Evolutionary conservation across 2,329 filamentous ascomycete genomes (phyloP).

Genomic region (Pestalotiopsis sp.): DNA sequence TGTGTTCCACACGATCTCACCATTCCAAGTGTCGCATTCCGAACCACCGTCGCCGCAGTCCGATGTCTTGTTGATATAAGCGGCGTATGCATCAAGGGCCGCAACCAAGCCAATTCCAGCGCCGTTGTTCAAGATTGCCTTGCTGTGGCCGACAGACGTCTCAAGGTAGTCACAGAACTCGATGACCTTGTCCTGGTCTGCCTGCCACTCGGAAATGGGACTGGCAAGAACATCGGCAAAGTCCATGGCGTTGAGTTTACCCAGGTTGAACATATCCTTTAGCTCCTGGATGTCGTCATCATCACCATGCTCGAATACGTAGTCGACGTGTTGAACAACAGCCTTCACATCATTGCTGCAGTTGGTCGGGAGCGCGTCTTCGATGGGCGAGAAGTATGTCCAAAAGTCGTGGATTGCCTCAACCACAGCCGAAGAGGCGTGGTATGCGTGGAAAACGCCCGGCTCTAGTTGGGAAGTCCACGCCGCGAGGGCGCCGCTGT

Average conservation of each 20-base stretch:
- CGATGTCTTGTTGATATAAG: conserved; percentile 35
- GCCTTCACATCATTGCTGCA: conserved; percentile 48
- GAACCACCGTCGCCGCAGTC: conserved; percentile 38
- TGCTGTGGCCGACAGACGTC: conserved; percentile 17
- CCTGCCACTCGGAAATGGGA: conserved; percentile 40
- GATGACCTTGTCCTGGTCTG: conserved; percentile 32
- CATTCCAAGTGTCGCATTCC: conserved; percentile 43
- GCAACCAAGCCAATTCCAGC: conserved; percentile 43
- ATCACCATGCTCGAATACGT: conserved; percentile 37
- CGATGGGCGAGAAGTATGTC: conserved; percentile 50
- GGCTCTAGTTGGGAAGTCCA: conserved; percentile 48
- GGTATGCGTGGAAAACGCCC: conserved; percentile 53
- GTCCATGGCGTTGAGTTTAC: conserved; percentile 32
- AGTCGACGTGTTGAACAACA: conserved; percentile 49
- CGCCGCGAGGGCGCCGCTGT: conserved; percentile 51
- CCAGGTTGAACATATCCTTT: conserved; percentile 45
- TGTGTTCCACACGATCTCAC: conserved; percentile 37
- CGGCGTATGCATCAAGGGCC: conserved; percentile 44
- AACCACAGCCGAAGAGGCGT: conserved; percentile 51
- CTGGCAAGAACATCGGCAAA: conserved; percentile 46
- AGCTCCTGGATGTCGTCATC: conserved; percentile 35
- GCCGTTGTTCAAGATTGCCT: conserved; percentile 8
- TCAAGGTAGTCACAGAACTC: conserved; percentile 40
- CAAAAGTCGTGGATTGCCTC: conserved; percentile 48
- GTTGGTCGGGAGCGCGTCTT: conserved; percentile 48